Conservation (phyloP, 371 early-diverging fungal species). For the Mortierella sp. region DNA sequence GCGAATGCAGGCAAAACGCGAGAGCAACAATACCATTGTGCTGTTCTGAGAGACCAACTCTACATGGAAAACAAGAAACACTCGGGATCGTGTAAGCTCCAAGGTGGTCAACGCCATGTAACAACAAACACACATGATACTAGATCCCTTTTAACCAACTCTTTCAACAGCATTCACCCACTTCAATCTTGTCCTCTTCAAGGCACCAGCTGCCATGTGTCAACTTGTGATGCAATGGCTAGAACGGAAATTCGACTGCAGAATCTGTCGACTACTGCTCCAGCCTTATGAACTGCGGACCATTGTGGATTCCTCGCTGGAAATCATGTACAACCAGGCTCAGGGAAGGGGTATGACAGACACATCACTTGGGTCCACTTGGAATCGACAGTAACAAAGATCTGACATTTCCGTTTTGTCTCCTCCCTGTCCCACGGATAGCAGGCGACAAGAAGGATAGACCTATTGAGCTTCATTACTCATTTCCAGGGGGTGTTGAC, state of each 20-base stretch:
- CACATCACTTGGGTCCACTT: not conserved
- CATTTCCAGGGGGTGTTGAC: conserved; percentile 18
- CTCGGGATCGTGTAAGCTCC: conserved; percentile 1
- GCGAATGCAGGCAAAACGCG: conserved; percentile 31
- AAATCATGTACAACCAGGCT: conserved; percentile 22
- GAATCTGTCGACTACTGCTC: conserved; percentile 31
- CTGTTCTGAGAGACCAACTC: conserved; percentile 8
- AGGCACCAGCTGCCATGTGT: conserved; percentile 24
- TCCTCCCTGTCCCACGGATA: not conserved
- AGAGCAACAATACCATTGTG: conserved; percentile 31
- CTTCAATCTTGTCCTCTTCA: conserved; percentile 29
- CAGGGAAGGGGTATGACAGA: conserved; percentile 13
- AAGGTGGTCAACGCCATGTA: not conserved
- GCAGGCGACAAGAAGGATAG: conserved; percentile 16
- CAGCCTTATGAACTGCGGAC: conserved; percentile 44
- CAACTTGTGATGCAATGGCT: conserved; percentile 44
- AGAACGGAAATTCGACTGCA: conserved; percentile 46
- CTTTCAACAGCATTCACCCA: conserved; percentile 22
- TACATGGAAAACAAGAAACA: not conserved
- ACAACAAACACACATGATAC: not conserved
- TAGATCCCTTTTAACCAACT: not conserved
- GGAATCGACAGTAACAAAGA: not conserved
- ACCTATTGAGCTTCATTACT: conserved; percentile 36
- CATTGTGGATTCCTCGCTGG: conserved; percentile 32
- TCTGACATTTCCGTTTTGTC: not conserved